A percentile compares a stretch with the other conserved stretches of the same genome.
Evolutionary conservation across 2,329 filamentous ascomycete species (phyloP).

Genomic region (Fusarium verrucosum): DNA sequence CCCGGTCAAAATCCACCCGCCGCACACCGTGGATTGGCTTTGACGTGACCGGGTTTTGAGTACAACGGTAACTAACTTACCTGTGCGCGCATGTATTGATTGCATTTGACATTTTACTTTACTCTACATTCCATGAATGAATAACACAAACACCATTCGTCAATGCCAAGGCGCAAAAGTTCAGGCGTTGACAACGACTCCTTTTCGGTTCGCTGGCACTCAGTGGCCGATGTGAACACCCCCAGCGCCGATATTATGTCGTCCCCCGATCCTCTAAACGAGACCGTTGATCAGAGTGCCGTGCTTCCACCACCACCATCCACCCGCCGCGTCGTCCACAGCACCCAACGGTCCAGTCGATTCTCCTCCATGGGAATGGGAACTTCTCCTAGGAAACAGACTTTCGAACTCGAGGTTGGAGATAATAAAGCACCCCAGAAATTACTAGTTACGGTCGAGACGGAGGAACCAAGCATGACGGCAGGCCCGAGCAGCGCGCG

Average conservation of each 20-base stretch:
- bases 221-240: conserved; percentile 49
- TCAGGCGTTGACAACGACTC: conserved; percentile 40
- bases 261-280: conserved; percentile 62
- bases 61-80: conserved; percentile 16
- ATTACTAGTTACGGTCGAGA: conserved; percentile 65
- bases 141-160: conserved; percentile 27
- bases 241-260: conserved; percentile 57
- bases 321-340: conserved; percentile 56
- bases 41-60: neutral
- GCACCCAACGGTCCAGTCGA: conserved; percentile 54
- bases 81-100: conserved; percentile 20
- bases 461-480: conserved; percentile 53
- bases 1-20: conserved; percentile 29
- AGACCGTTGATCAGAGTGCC: conserved; percentile 46
- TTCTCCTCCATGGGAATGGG: conserved; percentile 49
- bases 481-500: conserved; percentile 48
- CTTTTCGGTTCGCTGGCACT: conserved; percentile 50
- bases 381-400: conserved; percentile 64
- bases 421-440: conserved; percentile 60
- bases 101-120: conserved; percentile 9
- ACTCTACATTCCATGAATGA: conserved; percentile 38
- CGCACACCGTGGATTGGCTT: conserved; percentile 34
- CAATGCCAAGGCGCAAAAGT: conserved; percentile 46
- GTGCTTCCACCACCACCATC: conserved; percentile 47
- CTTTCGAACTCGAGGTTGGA: conserved; percentile 66